Evolutionary conservation across 2,329 filamentous ascomycete genomes (phyloP).

Genomic region (Ascochyta koolunga): DNA sequence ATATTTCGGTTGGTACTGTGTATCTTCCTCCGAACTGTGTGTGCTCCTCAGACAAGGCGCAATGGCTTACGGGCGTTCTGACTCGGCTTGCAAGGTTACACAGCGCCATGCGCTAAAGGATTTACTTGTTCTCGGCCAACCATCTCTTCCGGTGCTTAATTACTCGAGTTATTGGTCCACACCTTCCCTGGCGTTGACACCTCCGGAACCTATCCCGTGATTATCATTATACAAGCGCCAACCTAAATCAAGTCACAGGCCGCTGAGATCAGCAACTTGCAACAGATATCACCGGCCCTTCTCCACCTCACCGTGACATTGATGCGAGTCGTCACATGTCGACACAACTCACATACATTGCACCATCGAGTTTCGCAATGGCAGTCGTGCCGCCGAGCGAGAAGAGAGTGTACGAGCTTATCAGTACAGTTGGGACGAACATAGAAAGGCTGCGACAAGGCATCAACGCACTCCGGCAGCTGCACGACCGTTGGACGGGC

Average conservation of each 20-base stretch:
- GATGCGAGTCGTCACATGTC: conserved; percentile 3
- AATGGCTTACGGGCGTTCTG: background rate
- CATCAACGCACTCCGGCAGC: conserved; percentile 42
- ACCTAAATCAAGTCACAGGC: conserved; percentile 11
- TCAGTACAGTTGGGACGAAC: conserved; percentile 36
- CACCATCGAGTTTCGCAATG: conserved; percentile 25
- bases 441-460: conserved; percentile 40
- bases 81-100: background rate
- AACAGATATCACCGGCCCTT: conserved; percentile 15
- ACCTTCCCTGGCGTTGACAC: conserved; percentile 5
- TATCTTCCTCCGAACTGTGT: background rate
- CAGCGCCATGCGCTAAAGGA: background rate
- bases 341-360: conserved; percentile 9
- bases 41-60: background rate
- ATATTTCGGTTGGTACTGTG: background rate
- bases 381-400: conserved; percentile 32
- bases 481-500: conserved; percentile 44
- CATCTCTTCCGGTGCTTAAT: conserved; percentile 9
- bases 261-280: conserved; percentile 9
- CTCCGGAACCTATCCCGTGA: conserved; percentile 11
- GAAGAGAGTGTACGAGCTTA: conserved; percentile 38
- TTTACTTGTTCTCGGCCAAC: conserved; percentile 10
- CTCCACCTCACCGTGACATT: conserved; percentile 11
- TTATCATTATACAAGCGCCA: conserved; percentile 14
- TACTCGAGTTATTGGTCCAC: conserved; percentile 12